Evolutionary conservation across 169 alveolate genomes (phyloP), one percentile per base, ranked within the genome.

Genomic region (Babesia bovis): DNA sequence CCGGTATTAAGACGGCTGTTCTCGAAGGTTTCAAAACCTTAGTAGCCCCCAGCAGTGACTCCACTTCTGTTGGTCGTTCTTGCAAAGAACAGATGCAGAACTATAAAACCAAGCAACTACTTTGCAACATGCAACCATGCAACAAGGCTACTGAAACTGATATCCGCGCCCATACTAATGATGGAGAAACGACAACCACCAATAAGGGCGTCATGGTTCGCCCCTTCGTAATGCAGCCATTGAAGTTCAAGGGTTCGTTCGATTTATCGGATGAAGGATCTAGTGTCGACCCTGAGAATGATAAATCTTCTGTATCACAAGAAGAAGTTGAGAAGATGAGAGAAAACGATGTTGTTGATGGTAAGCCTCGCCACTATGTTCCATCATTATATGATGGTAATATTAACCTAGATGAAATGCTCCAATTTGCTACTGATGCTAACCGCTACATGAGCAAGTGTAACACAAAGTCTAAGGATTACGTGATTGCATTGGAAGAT

Each of bases 21-120:
- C 42, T 81, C 13, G 17, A 28, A 35, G 55, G 71, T 17, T 42
- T 19, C 45, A 63, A 60, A 2, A 81, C 88, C 23, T 38, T 66
- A 36, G 25, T 63, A 7, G 36, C 75, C 50, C 73, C 41, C 42
- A 81, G 79, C 9, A 45, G 2, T 0, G 81, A 21, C 9, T 45
- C 52, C 12, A 82, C 68, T 4, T 21, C 38, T 10, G 66, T 10
- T 30, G 88, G 88, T 17, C 66, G 67, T 13, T 66, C 72, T 10
- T 81, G 88, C 66, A 82, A 81, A 28, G 73, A 69, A n/a, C 88
- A 81, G 63, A 40, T 55, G 49, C 35, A 25, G 35, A 51, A 63
- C 28, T 28, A 49, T 10, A 36, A 45, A 25, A 49, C 41, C 0
- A 78, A 59, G 53, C 56, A 40, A 26, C 28, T 41, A 59, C 10